A percentile compares a stretch with the other conserved stretches of the same genome.
These are phyloP conservation scores for Ophiostoma pallidulum DNA, from an alignment of 2,329 filamentous ascomycete species.

Conservation along the genomic window DNA sequence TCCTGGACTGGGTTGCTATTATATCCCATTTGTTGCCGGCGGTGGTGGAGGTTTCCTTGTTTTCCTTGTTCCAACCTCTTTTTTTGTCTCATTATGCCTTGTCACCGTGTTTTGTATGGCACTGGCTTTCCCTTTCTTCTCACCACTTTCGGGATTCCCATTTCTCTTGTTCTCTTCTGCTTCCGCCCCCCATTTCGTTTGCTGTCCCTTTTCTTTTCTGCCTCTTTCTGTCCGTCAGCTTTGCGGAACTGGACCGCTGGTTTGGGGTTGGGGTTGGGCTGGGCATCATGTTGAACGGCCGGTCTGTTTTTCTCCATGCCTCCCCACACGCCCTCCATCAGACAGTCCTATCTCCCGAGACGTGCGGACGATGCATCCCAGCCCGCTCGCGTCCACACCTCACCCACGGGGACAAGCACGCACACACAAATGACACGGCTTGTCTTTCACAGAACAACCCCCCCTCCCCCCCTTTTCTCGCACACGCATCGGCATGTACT, in stretches of 20 bases:
- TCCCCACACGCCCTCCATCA: too few relatives aligned
- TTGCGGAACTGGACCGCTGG: neutral
- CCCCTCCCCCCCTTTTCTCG: neutral
- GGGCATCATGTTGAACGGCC: slow-evolving; percentile 5
- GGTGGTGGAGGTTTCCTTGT: neutral
- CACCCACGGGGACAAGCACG: neutral
- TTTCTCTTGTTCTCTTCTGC: neutral
- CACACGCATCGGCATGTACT: slow-evolving; percentile 2
- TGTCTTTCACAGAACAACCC: neutral
- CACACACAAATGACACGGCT: too few relatives aligned
- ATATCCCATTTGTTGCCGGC: slow-evolving; percentile 1
- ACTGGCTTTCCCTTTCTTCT: neutral
- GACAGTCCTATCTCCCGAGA: neutral
- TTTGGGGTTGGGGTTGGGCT: neutral
- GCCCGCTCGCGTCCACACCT: too few relatives aligned
- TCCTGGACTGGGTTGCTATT: neutral
- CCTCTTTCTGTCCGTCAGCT: neutral
- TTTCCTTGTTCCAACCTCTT: neutral
- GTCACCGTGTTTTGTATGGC: neutral
- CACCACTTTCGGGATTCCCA: neutral
- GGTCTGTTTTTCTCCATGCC: slow-evolving; percentile 3
- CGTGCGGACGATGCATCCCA: neutral
- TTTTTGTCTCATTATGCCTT: neutral
- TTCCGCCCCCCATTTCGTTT: neutral
- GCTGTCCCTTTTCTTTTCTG: neutral